Evolutionary conservation across 202 grass and related monocot genomes (phyloP).

Genomic region (Bolboschoenoplectus hybrid): DNA sequence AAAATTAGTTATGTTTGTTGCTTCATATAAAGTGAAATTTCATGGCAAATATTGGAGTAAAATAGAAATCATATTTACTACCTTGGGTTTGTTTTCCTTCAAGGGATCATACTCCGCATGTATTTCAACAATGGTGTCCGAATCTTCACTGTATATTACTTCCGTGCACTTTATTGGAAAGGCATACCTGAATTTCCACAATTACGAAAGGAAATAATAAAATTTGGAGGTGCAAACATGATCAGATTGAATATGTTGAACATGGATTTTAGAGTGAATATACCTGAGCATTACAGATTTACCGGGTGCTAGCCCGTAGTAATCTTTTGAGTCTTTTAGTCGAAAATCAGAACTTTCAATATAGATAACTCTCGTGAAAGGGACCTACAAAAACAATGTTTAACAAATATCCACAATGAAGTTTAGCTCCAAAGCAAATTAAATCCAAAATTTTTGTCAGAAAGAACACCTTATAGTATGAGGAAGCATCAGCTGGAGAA

Average conservation of each 20-base stretch:
- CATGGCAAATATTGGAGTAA: conserved; percentile 33
- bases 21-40: background rate
- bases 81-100: conserved; percentile 84
- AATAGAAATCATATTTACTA: conserved; percentile 21
- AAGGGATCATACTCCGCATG: conserved; percentile 78
- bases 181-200: conserved; percentile 58
- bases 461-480: conserved; percentile 73
- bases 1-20: conserved; percentile 19
- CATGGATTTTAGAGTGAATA: conserved; percentile 33
- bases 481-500: conserved; percentile 66
- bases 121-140: conserved; percentile 66
- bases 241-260: background rate
- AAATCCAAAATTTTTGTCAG: conserved; percentile 23
- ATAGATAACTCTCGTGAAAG: conserved; percentile 70
- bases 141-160: conserved; percentile 65
- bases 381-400: conserved; percentile 52
- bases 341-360: conserved; percentile 94
- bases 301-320: conserved; percentile 88
- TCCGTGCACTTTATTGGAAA: conserved; percentile 95
- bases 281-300: conserved; percentile 92
- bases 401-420: background rate
- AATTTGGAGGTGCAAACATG: background rate
- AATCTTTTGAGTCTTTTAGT: conserved; percentile 91
- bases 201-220: background rate
- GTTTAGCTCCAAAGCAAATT: background rate